Conservation (phyloP, 352 stramenopile species). For the Globisporangium nunn region DNA sequence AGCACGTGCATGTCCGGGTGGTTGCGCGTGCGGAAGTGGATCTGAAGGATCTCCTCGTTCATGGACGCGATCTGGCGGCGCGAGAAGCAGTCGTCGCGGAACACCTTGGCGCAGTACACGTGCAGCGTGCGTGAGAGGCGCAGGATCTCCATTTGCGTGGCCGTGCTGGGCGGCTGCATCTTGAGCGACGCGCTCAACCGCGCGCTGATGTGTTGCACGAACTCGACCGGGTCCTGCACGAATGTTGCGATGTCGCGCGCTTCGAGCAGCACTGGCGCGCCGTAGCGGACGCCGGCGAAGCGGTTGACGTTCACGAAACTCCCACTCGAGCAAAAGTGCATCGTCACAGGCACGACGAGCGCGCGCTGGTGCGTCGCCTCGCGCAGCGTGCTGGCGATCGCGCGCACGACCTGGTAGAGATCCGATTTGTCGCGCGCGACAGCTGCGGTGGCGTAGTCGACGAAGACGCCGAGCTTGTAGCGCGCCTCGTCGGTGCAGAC, state of each 20-base stretch:
- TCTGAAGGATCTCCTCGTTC: slow-evolving; percentile 78
- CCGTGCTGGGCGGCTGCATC: slow-evolving; percentile 45
- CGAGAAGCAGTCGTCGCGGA: slow-evolving; percentile 65
- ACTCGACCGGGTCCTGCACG: slow-evolving; percentile 46
- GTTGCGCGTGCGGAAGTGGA: slow-evolving; percentile 64
- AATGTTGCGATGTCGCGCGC: slow-evolving; percentile 52
- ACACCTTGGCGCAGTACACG: slow-evolving; percentile 61
- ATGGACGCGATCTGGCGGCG: slow-evolving; percentile 64
- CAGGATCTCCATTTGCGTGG: slow-evolving; percentile 60
- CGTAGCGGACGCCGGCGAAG: slow-evolving; percentile 54
- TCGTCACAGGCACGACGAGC: slow-evolving; percentile 49
- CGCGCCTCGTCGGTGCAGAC: slow-evolving; percentile 33
- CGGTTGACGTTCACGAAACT: slow-evolving; percentile 38
- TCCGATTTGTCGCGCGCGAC: slow-evolving; percentile 25
- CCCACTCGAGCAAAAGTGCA: slow-evolving; percentile 54
- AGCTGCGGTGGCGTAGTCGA: slow-evolving; percentile 28
- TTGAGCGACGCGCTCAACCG: slow-evolving; percentile 46
- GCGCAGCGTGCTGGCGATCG: slow-evolving; percentile 40
- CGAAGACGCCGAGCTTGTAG: slow-evolving; percentile 61
- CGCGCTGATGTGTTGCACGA: slow-evolving; percentile 54
- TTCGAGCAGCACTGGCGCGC: slow-evolving; percentile 54
- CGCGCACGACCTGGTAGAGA: slow-evolving; percentile 43
- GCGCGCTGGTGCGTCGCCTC: slow-evolving; percentile 31
- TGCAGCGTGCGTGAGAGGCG: slow-evolving; percentile 59
- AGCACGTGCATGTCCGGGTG: slow-evolving; percentile 64